These are phyloP conservation scores for Pseudoscleropodium purum DNA, from an alignment of 225 moss, liverwort and hornwort genomes.

Conservation along the genomic window DNA sequence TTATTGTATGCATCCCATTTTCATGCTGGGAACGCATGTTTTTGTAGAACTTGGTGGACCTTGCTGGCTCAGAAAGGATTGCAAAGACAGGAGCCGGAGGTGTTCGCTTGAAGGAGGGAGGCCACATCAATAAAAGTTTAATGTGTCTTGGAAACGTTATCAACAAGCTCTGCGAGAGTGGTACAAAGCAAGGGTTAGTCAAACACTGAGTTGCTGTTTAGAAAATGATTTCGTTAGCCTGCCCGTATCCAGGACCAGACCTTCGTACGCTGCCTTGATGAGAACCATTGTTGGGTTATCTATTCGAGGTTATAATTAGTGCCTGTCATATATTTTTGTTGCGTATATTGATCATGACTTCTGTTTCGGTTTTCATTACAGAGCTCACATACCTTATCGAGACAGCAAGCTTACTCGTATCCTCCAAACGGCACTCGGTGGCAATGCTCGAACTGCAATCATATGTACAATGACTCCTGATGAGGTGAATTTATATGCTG, in stretches of 20 bases:
- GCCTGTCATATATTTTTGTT: background rate
- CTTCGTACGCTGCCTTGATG: background rate
- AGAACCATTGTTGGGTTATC: background rate
- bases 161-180: constrained; percentile 86
- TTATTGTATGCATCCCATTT: background rate
- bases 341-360: background rate
- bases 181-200: constrained; percentile 75
- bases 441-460: constrained; percentile 92
- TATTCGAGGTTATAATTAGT: background rate
- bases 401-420: constrained; percentile 95
- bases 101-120: constrained; percentile 85
- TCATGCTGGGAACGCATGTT: background rate
- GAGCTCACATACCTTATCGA: constrained; percentile 85
- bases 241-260: background rate
- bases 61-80: constrained; percentile 93
- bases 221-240: background rate
- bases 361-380: constrained; percentile 7
- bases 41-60: constrained; percentile 85
- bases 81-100: constrained; percentile 94
- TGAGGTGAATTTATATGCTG: constrained; percentile 38
- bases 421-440: constrained; percentile 84
- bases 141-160: constrained; percentile 95
- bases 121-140: constrained; percentile 86
- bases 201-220: background rate
- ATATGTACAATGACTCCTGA: constrained; percentile 96